phyloP scores from a whole-genome alignment of 495 filamentous ascomycete genomes.

The Pyrenula massariospora region DNA sequence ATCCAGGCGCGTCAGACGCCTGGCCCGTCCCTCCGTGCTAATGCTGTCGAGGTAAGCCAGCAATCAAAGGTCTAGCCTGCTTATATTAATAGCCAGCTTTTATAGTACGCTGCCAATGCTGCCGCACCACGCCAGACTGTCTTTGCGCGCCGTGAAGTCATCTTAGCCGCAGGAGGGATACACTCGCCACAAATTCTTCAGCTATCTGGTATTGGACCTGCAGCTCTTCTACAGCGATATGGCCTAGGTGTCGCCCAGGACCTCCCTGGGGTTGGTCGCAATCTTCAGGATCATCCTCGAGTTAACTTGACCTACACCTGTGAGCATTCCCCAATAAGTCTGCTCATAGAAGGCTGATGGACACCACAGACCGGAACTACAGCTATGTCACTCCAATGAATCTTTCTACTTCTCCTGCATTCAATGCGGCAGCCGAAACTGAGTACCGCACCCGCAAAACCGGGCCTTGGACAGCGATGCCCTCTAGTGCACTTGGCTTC shows the following conservation, averaged over 20 bases:
- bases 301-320: conserved; percentile 11
- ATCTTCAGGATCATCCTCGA: conserved; percentile 35
- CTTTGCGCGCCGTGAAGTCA: conserved; percentile 38
- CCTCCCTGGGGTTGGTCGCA: conserved; percentile 37
- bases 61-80: no score
- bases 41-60: not conserved
- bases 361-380: conserved; percentile 1
- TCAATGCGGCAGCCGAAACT: conserved; percentile 18
- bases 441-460: conserved; percentile 16
- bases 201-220: conserved; percentile 32
- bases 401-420: conserved; percentile 14
- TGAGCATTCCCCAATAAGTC: not conserved
- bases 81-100: no score
- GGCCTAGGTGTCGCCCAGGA: conserved; percentile 28
- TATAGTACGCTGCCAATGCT: conserved; percentile 16
- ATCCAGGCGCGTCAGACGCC: not conserved
- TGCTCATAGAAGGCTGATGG: no score
- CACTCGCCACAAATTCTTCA: conserved; percentile 45
- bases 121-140: conserved; percentile 18
- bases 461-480: conserved; percentile 4
- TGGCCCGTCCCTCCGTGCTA: not conserved
- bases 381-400: conserved; percentile 19
- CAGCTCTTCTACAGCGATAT: conserved; percentile 19
- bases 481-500: conserved; percentile 11
- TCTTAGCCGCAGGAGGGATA: conserved; percentile 41